Base-by-base conservation (phyloP, 306 rosid species). In the Elaeagnus macrophylla region DNA sequence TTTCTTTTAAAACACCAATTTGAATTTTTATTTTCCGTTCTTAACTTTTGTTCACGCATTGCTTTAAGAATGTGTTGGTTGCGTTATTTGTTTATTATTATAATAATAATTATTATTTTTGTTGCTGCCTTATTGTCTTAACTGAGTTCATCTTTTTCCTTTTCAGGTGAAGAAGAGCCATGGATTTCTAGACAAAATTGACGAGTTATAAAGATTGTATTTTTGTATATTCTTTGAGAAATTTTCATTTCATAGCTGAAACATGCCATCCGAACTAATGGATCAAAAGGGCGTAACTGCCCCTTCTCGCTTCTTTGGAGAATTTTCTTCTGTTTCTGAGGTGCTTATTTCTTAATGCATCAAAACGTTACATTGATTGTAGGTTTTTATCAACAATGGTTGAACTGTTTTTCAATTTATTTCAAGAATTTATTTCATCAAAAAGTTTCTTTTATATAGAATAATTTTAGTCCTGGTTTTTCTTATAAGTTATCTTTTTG, bases 221-320 rank as follows among this genome's bases (percentile, higher is more conserved):
- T 63, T 53, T 72, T 17, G 16, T 46, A 14, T 39, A 17, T 12
- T 38, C 39, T 18, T 39, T 73, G 61, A 12, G 43, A 62, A 43
- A 45, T 54, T 64, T 65, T 57, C 63, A 46, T 70, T 66, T 62
- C 6, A 35, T 60, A 68, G 67, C 70, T 64, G 67, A 73, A 70
- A 75, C 61, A 86, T 86, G 95, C 88, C 88, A 72, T 86, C 72
- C 65, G 84, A 86, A 74, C 37, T 80, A 52, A 78, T 70, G 86
- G 83, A 78, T 56, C 81, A 78, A 58, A 76, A 84, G 71, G 80
- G 81, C 44, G 78, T 71, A 37, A 53, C 88, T 52, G 76, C 82
- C 72, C 69, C 91, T 43, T 59, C 91, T 19, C 91, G 67, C 66
- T 67, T 67, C 64, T 86, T 65, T 68, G 88, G 77, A 53, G 95